These are phyloP conservation scores for Arabidopsis hybrid DNA, from an alignment of 441 rosid species.

Conservation along the genomic window DNA sequence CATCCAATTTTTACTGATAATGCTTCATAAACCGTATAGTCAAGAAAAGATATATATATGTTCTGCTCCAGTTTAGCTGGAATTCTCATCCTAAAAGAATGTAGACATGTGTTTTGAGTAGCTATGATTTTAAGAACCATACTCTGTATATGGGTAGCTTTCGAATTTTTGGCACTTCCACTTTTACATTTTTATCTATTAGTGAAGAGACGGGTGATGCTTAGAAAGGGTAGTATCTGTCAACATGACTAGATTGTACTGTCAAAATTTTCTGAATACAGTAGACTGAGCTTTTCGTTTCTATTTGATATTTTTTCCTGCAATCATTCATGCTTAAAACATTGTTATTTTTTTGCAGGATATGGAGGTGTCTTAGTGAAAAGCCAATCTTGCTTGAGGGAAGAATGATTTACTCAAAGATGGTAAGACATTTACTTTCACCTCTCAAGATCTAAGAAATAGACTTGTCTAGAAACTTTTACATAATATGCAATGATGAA, in stretches of 20 bases:
- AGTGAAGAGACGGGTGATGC: neutral
- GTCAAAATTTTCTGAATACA: neutral
- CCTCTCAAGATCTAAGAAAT: neutral
- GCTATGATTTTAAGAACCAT: neutral
- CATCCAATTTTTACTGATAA: neutral
- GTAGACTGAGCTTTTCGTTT: neutral
- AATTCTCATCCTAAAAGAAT: neutral
- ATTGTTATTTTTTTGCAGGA: neutral
- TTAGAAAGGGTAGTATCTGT: neutral
- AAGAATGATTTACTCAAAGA: constrained; percentile 22
- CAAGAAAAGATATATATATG: constrained; percentile 9
- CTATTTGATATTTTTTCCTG: neutral
- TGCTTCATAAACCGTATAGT: neutral
- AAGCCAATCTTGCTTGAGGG: constrained; percentile 4
- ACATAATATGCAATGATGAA: neutral
- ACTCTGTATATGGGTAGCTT: neutral
- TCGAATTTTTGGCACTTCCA: neutral
- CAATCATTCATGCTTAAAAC: neutral
- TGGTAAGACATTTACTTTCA: constrained; percentile 3
- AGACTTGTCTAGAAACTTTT: neutral
- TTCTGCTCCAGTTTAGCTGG: neutral
- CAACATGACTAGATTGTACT: constrained; percentile 10
- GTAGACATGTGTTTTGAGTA: neutral
- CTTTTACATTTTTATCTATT: neutral
- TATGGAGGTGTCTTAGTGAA: constrained; percentile 24